Base-by-base conservation (phyloP, 2,329 filamentous ascomycete species). In the Waltergamsia citrina region DNA sequence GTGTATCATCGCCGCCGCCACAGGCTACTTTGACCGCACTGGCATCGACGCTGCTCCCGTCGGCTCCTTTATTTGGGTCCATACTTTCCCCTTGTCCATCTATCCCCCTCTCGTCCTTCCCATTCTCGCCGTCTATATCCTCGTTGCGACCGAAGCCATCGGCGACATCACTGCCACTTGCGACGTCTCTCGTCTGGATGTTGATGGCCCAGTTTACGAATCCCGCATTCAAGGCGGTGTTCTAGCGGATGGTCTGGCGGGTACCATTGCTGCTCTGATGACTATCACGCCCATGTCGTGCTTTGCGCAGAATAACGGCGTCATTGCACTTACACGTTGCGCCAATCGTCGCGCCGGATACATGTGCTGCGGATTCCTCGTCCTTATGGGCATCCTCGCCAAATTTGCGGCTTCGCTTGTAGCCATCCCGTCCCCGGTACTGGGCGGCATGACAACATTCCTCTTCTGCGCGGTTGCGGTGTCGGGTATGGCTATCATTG, bases 281-380 rank as follows among this genome's bases (percentile, higher is more conserved):
- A 90, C 84, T 31, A 83, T 85, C 44, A 84, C 82, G 0, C 83
- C 84, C 20, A 84, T 88, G 74, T 79, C 76, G 2, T 81, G 78
- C 1, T 88, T 88, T 45, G 84, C 84, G 0, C 83, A 88, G 54
- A 90, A 90, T 62, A 88, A 90, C 52, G 84, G 84, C 23, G 82
- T 90, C 33, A 88, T 92, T 40, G 81, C 84, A 0, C 65, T 92
- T 29, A 92, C 85, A 0, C 72, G 83, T 12, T 90, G 84, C 52
- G 85, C 85, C 1, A 90, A 86, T 53, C 74, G 85, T 35, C 81
- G 78, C 30, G 85, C 84, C 5, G 85, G 85, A 5, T 87, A 86
- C 52, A 81, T 78, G 32, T 82, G 78, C 50, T 86, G 72, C 52
- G 67, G 82, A 47, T 87, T 87, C 63, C 69, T 92, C 9, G 58